Conservation (phyloP, 1,284 basidiomycete genomes). For the Malassezia pachydermatis region DNA sequence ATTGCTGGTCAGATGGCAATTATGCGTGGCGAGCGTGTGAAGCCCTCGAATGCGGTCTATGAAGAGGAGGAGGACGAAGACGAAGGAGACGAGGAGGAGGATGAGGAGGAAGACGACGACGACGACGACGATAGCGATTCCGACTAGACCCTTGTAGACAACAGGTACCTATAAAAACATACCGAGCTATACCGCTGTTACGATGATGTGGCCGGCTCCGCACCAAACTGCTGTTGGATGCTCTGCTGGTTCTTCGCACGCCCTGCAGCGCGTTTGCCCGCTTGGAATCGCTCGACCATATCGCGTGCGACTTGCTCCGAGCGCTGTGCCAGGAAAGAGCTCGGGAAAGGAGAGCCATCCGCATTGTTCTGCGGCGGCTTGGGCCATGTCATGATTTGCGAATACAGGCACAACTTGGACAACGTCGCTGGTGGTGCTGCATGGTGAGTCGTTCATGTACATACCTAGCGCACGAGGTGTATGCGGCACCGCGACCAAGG, state of each 20-base stretch:
- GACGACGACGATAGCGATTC: slow-evolving; percentile 16
- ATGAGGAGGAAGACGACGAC: slow-evolving; percentile 14
- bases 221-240: slow-evolving; percentile 19
- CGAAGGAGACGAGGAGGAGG: slow-evolving; percentile 48
- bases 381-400: slow-evolving; percentile 32
- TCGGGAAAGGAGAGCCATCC: slow-evolving; percentile 26
- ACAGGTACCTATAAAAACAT: background rate
- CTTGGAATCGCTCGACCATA: slow-evolving; percentile 32
- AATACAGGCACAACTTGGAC: slow-evolving; percentile 27
- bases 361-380: slow-evolving; percentile 25
- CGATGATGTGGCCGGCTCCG: too few species aligned
- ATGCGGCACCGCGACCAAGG: slow-evolving; percentile 13
- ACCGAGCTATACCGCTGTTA: background rate
- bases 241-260: slow-evolving; percentile 30
- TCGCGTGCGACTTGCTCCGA: slow-evolving; percentile 21
- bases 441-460: slow-evolving; percentile 1
- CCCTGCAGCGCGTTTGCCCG: slow-evolving; percentile 30
- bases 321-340: slow-evolving; percentile 21
- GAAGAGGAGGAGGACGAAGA: slow-evolving; percentile 52
- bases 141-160: slow-evolving; percentile 2
- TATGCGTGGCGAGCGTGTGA: slow-evolving; percentile 84
- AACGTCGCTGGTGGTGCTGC: slow-evolving; percentile 16
- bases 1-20: slow-evolving; percentile 96
- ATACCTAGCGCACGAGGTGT: slow-evolving; percentile 7
- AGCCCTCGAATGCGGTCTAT: slow-evolving; percentile 47